Base-by-base conservation (phyloP, 2,329 filamentous ascomycete genomes). In the Neopestalotiopsis sp. region DNA sequence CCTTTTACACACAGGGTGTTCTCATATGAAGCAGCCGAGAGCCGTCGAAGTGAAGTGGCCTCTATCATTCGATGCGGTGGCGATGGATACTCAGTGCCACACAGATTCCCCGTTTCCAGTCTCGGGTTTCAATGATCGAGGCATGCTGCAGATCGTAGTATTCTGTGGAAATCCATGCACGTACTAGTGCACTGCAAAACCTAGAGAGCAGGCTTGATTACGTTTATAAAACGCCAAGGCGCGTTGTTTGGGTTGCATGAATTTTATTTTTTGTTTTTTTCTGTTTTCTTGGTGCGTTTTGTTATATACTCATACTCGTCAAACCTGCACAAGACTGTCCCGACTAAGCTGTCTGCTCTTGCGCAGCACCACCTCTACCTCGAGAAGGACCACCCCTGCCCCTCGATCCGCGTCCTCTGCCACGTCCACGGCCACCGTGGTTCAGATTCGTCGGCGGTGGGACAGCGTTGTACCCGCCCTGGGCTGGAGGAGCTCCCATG, bases 371-470 rank as follows among this genome's bases (percentile, higher is more conserved):
- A 3, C 65, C 56, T 67, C 65, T 17, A 9, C 65, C 65, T 30
- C 65, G 34, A 12, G 52, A 32, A 24, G 52, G 52, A 9, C 65
- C 34, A n/a, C 52, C 56, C n/a, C 65, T 52, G 42, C 62, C 34
- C 20, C 73, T 49, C 12, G 62, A 65, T 14, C 74, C 74, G 14
- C 77, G 73, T n/a, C 75, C 73, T 28, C 74, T 71, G 6, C 79
- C 78, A 68, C 81, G 74, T 17, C 78, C 75, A 49, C 79, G 71
- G 52, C 78, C 81, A 28, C 80, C 75, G 20, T 81, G 74, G 71
- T 91, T 85, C 13, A 92, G 79, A 58, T 77, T 85, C 1, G 86
- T 78, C 1, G 91, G 91, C 28, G 91, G 91, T 38, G 89, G 88
- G 7, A 91, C 87, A 17, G 85, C 85, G 69, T 84, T 85, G 74